Percentiles rank a stretch among this genome's conserved stretches.
Conservation (phyloP, 371 early-diverging fungal genomes). For the Rhizomucor miehei region DNA sequence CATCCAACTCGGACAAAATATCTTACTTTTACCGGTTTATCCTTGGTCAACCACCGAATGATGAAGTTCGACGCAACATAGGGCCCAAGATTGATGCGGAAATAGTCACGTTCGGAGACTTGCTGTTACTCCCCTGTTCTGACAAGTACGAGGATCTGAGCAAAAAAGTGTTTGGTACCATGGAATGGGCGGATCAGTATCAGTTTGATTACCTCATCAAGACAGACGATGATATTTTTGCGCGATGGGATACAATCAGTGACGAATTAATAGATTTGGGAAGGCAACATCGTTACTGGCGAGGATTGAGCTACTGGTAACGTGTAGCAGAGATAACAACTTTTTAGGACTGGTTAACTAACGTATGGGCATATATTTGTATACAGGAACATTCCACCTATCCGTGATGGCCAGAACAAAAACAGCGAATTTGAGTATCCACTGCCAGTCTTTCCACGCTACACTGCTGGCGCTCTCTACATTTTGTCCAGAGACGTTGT, state of each 20-base stretch:
- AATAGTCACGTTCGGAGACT: slow-evolving; percentile 36
- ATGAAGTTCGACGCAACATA: slow-evolving; percentile 21
- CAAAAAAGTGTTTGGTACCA: slow-evolving; percentile 49
- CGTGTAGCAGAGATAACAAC: not conserved
- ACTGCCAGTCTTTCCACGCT: slow-evolving; percentile 51
- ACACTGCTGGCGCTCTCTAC: slow-evolving; percentile 58
- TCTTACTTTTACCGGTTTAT: slow-evolving; percentile 53
- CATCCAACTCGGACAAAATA: slow-evolving; percentile 32
- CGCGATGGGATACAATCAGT: slow-evolving; percentile 60
- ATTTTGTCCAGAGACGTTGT: slow-evolving; percentile 59
- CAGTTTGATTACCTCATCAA: slow-evolving; percentile 62
- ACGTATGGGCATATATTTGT: too few relatives aligned
- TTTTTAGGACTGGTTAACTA: too few relatives aligned
- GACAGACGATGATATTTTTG: slow-evolving; percentile 68
- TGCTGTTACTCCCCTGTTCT: slow-evolving; percentile 44
- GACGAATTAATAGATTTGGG: slow-evolving; percentile 52
- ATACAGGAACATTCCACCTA: slow-evolving; percentile 42
- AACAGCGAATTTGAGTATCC: slow-evolving; percentile 45
- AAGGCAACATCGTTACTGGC: slow-evolving; percentile 55
- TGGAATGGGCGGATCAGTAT: slow-evolving; percentile 54
- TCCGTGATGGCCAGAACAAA: slow-evolving; percentile 40
- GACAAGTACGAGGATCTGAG: slow-evolving; percentile 52
- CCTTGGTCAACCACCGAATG: slow-evolving; percentile 47
- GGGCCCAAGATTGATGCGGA: slow-evolving; percentile 42
- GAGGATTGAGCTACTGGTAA: slow-evolving; percentile 61